Percentiles rank a stretch among this genome's conserved stretches.
phyloP scores from a whole-genome alignment of 2,329 filamentous ascomycete genomes.

The Colletotrichum graminicola region DNA sequence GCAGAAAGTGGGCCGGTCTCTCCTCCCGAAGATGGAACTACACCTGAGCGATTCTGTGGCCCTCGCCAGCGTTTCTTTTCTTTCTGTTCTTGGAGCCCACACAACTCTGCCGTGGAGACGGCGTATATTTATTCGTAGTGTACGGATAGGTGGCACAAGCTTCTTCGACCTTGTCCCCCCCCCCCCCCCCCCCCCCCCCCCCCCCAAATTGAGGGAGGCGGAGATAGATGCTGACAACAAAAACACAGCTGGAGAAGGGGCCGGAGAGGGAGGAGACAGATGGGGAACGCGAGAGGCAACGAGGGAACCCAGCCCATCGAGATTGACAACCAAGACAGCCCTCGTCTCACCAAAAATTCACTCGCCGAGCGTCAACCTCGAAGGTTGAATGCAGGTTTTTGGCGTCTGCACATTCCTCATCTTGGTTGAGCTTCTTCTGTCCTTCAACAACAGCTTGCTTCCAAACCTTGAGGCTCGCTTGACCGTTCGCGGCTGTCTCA shows the following conservation, averaged over 20 bases:
- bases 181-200: no score
- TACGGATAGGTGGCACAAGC: background rate
- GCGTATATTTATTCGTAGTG: background rate
- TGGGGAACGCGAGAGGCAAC: background rate
- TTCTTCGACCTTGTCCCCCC: background rate
- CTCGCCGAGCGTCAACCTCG: constrained; percentile 2
- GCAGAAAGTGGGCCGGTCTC: background rate
- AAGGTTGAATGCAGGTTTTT: background rate
- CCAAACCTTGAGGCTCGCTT: background rate
- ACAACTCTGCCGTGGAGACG: background rate
- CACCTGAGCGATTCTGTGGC: constrained; percentile 21
- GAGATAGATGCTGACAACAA: background rate
- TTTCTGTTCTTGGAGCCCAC: constrained; percentile 19
- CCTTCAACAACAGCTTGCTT: constrained; percentile 15
- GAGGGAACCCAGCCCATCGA: constrained; percentile 6
- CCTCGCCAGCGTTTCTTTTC: constrained; percentile 9
- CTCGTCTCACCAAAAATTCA: constrained; percentile 30
- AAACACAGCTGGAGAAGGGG: background rate
- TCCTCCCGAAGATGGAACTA: constrained; percentile 16
- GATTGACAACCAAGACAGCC: constrained; percentile 19
- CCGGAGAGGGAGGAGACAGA: background rate
- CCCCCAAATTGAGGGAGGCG: background rate
- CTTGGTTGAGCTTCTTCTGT: constrained; percentile 23
- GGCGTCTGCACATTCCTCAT: constrained; percentile 18
- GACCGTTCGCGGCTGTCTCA: constrained; percentile 24